Percentiles rank a stretch among this genome's conserved stretches.
Conservation (phyloP, 2,329 filamentous ascomycete genomes). For the Metarhizium rileyi region DNA sequence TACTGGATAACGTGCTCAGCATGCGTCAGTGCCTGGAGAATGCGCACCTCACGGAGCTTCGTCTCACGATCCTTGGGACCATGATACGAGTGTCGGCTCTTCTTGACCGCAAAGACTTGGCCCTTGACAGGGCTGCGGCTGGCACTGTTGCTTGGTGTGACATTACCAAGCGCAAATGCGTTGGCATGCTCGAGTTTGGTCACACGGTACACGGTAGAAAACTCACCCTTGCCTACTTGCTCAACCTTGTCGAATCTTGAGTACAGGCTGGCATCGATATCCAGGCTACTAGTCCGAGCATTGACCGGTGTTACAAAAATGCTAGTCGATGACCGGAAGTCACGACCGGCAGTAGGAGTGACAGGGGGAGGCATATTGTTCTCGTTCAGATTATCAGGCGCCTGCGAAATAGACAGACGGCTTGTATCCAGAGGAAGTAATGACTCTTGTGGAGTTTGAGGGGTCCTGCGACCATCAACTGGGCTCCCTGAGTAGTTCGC, state of each 20-base stretch:
- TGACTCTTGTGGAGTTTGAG: constrained; percentile 70
- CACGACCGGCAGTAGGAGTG: constrained; percentile 63
- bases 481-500: constrained; percentile 47
- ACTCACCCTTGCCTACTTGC: constrained; percentile 77
- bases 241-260: constrained; percentile 74
- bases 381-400: constrained; percentile 27
- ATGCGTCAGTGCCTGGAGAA: constrained; percentile 65
- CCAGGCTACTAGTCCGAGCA: constrained; percentile 57
- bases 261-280: constrained; percentile 61
- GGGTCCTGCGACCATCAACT: constrained; percentile 49
- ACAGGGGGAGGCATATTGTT: constrained; percentile 47
- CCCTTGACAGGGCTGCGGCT: constrained; percentile 44
- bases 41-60: constrained; percentile 75
- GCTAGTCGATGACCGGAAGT: constrained; percentile 39
- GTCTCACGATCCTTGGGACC: constrained; percentile 71
- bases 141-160: constrained; percentile 35
- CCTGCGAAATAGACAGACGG: constrained; percentile 69
- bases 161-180: constrained; percentile 30
- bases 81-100: constrained; percentile 69
- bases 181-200: constrained; percentile 29
- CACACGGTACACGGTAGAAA: constrained; percentile 85
- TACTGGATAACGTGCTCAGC: constrained; percentile 81
- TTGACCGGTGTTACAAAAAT: constrained; percentile 60
- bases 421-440: constrained; percentile 72
- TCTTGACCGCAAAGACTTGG: constrained; percentile 85